phyloP scores from a whole-genome alignment of 192 early-diverging fungal species.

The Coemansia sp. region DNA sequence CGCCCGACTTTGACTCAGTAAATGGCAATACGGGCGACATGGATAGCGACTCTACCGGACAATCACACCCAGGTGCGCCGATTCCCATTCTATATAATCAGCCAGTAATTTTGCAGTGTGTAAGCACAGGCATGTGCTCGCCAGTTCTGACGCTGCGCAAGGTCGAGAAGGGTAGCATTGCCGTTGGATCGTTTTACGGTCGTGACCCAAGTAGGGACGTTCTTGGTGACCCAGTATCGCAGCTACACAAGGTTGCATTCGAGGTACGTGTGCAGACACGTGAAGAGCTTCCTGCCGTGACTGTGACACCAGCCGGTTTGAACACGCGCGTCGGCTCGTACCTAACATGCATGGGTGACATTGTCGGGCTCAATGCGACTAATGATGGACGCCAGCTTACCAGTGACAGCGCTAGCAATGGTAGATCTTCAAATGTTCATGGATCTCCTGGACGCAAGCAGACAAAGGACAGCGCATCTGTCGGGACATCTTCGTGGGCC shows the following conservation, averaged over 20 bases:
- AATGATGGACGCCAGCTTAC: slow-evolving; percentile 39
- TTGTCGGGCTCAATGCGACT: slow-evolving; percentile 69
- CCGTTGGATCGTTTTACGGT: slow-evolving; percentile 60
- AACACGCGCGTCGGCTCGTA: slow-evolving; percentile 54
- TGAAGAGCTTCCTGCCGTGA: slow-evolving; percentile 48
- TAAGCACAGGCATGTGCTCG: slow-evolving; percentile 81
- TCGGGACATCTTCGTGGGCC: slow-evolving; percentile 60
- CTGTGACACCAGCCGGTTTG: slow-evolving; percentile 46
- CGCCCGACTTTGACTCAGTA: slow-evolving; percentile 32
- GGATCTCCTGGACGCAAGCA: slow-evolving; percentile 40
- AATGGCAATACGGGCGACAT: slow-evolving; percentile 18
- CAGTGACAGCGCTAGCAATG: slow-evolving; percentile 7
- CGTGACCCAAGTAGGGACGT: slow-evolving; percentile 53
- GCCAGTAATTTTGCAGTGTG: slow-evolving; percentile 80
- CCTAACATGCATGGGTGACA: slow-evolving; percentile 72
- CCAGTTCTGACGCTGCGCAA: slow-evolving; percentile 81
- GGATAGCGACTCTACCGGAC: slow-evolving; percentile 18
- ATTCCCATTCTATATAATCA: slow-evolving; percentile 86
- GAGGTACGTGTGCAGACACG: slow-evolving; percentile 60
- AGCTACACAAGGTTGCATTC: slow-evolving; percentile 89
- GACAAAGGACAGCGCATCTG: slow-evolving; percentile 39
- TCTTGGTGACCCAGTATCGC: slow-evolving; percentile 83
- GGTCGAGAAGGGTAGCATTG: slow-evolving; percentile 80
- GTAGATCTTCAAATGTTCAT: slow-evolving; percentile 9
- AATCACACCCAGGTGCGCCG: slow-evolving; percentile 48